These are phyloP conservation scores for Collybiopsis confluens DNA, from an alignment of 768 basidiomycete genomes.

Conservation along the genomic window DNA sequence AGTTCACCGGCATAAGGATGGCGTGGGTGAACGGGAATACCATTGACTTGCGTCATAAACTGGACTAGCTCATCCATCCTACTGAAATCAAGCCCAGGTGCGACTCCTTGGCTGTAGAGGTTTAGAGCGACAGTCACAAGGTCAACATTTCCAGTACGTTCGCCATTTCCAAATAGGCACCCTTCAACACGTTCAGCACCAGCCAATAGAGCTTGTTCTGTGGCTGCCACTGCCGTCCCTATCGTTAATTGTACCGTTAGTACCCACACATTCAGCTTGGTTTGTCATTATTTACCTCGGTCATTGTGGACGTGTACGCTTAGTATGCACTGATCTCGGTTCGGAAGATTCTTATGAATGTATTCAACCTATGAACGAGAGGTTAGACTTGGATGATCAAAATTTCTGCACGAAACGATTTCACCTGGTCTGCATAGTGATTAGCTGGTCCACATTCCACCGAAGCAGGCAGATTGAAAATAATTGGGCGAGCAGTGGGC, in stretches of 20 bases:
- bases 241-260: background rate
- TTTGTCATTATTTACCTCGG: conserved; percentile 54
- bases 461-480: conserved; percentile 96
- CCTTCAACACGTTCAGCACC: conserved; percentile 97
- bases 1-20: conserved; percentile 98
- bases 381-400: background rate
- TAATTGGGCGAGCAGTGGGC: conserved; percentile 79
- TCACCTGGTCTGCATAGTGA: conserved; percentile 94
- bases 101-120: conserved; percentile 91
- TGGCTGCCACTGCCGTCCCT: conserved; percentile 94
- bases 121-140: conserved; percentile 97
- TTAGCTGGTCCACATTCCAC: conserved; percentile 97
- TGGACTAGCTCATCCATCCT: conserved; percentile 89
- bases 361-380: conserved; percentile 74
- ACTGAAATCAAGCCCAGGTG: conserved; percentile 85
- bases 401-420: too few relatives aligned
- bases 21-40: conserved; percentile 91
- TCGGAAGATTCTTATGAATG: conserved; percentile 82
- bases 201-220: conserved; percentile 88
- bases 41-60: conserved; percentile 92
- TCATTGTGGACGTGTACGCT: conserved; percentile 98
- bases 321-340: conserved; percentile 87
- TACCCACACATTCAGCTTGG: conserved; percentile 1
- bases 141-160: conserved; percentile 99
- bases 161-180: conserved; percentile 96